Base-by-base conservation (phyloP, 176 grass and related monocot genomes). In the Tuctoria greenei region DNA sequence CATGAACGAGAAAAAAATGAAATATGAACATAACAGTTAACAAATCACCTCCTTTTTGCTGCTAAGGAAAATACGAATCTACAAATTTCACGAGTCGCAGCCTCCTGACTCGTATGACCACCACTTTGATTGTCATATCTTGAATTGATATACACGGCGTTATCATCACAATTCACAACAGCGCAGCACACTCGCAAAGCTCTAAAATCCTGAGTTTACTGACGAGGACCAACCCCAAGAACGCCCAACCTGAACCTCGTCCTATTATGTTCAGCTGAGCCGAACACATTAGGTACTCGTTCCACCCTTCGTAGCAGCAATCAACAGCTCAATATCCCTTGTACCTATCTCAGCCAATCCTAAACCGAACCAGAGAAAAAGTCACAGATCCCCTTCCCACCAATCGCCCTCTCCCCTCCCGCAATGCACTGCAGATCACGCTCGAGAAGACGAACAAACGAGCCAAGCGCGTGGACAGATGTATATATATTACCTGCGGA, bases 401-500 rank as follows among this genome's bases (percentile, higher is more conserved):
- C 35, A 18, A 49, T 9, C 60, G 61, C 59, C 66, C 1, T 36
- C 4, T 34, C 74, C 67, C 18, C 17, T 27, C 80, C 17, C 71
- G 38, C 71, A 88, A 84, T 76, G 79, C 77, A 4, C 27, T 21
- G 40, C 21, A 71, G 73, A 34, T 62, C 49, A 61, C 62, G 67
- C 41, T 5, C 31, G 7, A 11, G 14, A 75, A 59, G 28, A 76
- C 10, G 58, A 69, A 46, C 47, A 20, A 28, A 14, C 34, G 15
- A 62, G 60, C 5, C 1, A 7, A 34, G 1, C 28, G 45, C 5
- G 74, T 11, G n/a, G 11, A 7, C 7, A n/a, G n/a, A 4, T 17
- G 14, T 24, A 15, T 43, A 99, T 54, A n/a, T n/a, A n/a, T n/a
- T n/a, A 54, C 95, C 95, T 92, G 76, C 95, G 87, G 50, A 99